A percentile compares a stretch with the other conserved stretches of the same genome.
Conservation (phyloP, 179 eudicot genomes). For the Drosera spatulata region DNA sequence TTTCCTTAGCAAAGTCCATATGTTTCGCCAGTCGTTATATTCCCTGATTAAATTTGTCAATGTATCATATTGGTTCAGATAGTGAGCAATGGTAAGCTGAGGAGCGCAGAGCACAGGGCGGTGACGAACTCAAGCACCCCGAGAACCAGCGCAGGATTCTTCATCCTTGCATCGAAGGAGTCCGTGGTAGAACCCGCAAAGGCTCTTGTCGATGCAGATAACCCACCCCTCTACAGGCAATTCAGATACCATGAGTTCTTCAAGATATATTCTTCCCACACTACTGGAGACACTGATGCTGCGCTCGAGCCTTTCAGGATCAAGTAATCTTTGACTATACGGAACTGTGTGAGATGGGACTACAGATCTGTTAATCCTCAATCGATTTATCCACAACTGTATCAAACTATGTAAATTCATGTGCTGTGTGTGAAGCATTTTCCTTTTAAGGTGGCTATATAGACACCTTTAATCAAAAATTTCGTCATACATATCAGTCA, state of each 20-base stretch:
- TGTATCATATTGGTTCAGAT: constrained; percentile 9
- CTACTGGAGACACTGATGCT: constrained; percentile 6
- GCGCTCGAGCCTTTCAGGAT: constrained; percentile 12
- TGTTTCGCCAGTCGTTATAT: too few species aligned
- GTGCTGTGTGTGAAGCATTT: too few species aligned
- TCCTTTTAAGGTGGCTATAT: too few species aligned
- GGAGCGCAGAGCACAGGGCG: constrained; percentile 26
- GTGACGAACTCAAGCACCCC: constrained; percentile 22
- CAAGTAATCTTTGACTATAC: background rate
- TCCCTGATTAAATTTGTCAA: too few species aligned
- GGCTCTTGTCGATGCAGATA: constrained; percentile 17
- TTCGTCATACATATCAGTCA: too few species aligned
- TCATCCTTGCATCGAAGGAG: constrained; percentile 15
- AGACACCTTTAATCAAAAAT: too few species aligned
- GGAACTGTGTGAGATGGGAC: too few species aligned
- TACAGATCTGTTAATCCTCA: too few species aligned
- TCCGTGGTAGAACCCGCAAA: constrained; percentile 31
- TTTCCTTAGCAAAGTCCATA: too few species aligned
- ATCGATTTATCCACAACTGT: too few species aligned
- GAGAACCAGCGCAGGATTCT: constrained; percentile 18
- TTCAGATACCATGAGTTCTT: constrained; percentile 22
- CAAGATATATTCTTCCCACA: constrained; percentile 10
- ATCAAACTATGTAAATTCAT: too few species aligned
- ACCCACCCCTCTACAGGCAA: constrained; percentile 25
- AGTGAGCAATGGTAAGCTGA: constrained; percentile 30